Percentiles rank a stretch among this genome's conserved stretches.
Evolutionary conservation across 768 basidiomycete species (phyloP).

Genomic region (Mycena epipterygia): DNA sequence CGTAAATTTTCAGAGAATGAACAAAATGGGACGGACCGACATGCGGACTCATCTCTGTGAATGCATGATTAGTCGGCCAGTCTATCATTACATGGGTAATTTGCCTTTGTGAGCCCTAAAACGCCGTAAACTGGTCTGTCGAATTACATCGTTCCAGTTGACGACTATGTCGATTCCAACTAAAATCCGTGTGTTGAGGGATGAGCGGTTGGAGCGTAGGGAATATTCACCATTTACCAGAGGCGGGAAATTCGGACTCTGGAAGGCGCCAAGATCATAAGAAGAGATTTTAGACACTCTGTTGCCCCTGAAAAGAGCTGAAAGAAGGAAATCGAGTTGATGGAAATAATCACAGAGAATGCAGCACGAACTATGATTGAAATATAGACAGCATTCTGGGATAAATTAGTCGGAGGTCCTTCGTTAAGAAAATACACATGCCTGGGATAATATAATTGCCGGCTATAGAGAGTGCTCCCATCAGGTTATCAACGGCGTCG

Average conservation of each 20-base stretch:
- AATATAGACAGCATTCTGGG: slow-evolving; percentile 89
- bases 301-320: slow-evolving; percentile 83
- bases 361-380: slow-evolving; percentile 73
- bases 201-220: slow-evolving; percentile 5
- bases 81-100: not conserved
- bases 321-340: not conserved
- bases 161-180: slow-evolving; percentile 94
- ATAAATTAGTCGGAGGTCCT: slow-evolving; percentile 3
- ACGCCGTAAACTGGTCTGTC: slow-evolving; percentile 82
- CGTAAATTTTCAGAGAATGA: not conserved
- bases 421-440: slow-evolving; percentile 42
- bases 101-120: slow-evolving; percentile 88
- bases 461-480: slow-evolving; percentile 90
- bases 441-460: slow-evolving; percentile 95
- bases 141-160: slow-evolving; percentile 89
- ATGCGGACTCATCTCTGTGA: slow-evolving; percentile 80
- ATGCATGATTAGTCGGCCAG: not conserved
- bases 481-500: slow-evolving; percentile 93
- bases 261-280: slow-evolving; percentile 86
- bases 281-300: slow-evolving; percentile 87
- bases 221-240: slow-evolving; percentile 75
- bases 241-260: slow-evolving; percentile 87
- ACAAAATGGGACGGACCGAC: slow-evolving; percentile 69
- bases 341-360: not conserved
- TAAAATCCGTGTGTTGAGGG: slow-evolving; percentile 38